These are phyloP conservation scores for Funneliformis mosseae DNA, from an alignment of 192 early-diverging fungal species.

Conservation along the genomic window DNA sequence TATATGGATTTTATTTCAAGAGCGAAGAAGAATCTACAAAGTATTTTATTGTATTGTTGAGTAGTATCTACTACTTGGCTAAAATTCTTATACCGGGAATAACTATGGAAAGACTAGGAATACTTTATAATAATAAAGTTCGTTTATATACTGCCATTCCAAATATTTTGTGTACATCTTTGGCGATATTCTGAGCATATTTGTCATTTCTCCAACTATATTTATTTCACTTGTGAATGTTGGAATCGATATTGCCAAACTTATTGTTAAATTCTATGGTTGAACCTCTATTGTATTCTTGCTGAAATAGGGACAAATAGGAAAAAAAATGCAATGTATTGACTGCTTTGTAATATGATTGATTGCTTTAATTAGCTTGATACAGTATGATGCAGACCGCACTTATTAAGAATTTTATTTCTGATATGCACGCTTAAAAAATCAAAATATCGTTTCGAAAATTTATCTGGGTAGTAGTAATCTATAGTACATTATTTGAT, in stretches of 20 bases:
- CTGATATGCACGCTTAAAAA: too few relatives aligned
- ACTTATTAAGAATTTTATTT: too few relatives aligned
- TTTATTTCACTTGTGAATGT: conserved; percentile 15
- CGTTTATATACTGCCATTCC: not conserved
- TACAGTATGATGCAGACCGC: too few relatives aligned
- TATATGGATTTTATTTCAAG: conserved; percentile 15
- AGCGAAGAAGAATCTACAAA: not conserved
- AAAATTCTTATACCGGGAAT: conserved; percentile 11
- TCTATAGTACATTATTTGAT: too few relatives aligned
- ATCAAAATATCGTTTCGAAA: too few relatives aligned
- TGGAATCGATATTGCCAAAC: conserved; percentile 6
- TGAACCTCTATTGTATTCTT: conserved; percentile 3
- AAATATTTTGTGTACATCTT: conserved; percentile 8
- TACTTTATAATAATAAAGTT: conserved; percentile 20
- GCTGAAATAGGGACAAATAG: conserved; percentile 6
- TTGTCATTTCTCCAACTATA: conserved; percentile 8
- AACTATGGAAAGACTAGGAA: not conserved
- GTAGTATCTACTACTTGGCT: not conserved
- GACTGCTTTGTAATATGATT: too few relatives aligned
- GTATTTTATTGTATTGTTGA: conserved; percentile 20
- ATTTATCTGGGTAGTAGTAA: too few relatives aligned
- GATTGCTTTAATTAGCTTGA: too few relatives aligned
- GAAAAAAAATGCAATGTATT: too few relatives aligned
- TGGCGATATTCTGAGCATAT: conserved; percentile 10
- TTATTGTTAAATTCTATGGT: conserved; percentile 11